Evolutionary conservation across 768 basidiomycete species (phyloP), one percentile per base, ranked within the genome.

Genomic region (Dioszegia hungarica): DNA sequence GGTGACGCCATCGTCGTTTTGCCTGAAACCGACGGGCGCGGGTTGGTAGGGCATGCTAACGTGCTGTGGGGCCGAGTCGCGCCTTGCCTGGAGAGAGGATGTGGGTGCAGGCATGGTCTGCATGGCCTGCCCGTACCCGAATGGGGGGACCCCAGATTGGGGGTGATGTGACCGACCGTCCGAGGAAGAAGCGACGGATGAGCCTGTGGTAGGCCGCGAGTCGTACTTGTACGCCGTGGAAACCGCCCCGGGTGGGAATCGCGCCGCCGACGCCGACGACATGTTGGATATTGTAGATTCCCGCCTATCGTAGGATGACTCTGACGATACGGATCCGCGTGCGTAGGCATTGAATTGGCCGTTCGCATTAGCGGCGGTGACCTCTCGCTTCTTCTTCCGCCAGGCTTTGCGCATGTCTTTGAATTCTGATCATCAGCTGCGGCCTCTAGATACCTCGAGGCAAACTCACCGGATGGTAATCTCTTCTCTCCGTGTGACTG

Each of bases 341-440:
- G 31, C 31, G 34, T 43, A n/a, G 6, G 34, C 17, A 33, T n/a
- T n/a, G n/a, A n/a, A 53, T 38, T 57, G 61, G 11, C 45, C 41
- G 27, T 29, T 39, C 19, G 38, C 22, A 5, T 41, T 38, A 19
- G 54, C 52, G 1, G 74, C 67, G 1, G 70, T 68, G 36, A 77
- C 77, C 69, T 90, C 89, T 77, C 93, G 91, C 80, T 93, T 95
- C 64, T 85, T 83, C 79, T 90, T 90, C 38, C 92, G 85, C 92
- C 94, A 95, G 66, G 88, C 87, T 76, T 93, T 97, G 55, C 94
- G 86, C 67, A 97, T 84, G 72, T 98, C 94, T 72, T 94, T 97
- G 82, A 98, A 99, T 80, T 98, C 94, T 97, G 78, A 4, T 12
- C 44, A 56, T 60, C 56, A 36, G 54, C 57, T 31, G 58, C 12